phyloP scores from a whole-genome alignment of 1,139 yeast species.

The Protomyces inundatus region DNA sequence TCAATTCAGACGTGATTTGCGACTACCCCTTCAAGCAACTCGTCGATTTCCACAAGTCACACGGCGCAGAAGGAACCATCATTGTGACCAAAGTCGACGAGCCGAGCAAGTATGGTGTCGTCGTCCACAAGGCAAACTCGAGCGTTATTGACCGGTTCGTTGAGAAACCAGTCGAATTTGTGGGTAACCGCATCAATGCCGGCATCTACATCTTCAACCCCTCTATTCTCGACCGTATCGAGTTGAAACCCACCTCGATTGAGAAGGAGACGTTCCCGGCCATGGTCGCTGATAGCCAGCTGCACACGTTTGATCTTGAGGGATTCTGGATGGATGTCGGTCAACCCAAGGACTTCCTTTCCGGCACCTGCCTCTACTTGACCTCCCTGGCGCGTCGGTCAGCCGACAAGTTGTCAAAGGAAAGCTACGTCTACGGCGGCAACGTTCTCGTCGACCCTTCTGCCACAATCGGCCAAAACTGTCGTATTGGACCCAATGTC shows the following conservation, averaged over 20 bases:
- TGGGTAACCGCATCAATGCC: constrained; percentile 88
- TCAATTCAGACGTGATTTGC: constrained; percentile 97
- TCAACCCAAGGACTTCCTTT: constrained; percentile 98
- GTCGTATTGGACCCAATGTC: constrained; percentile 97
- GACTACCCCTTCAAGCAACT: constrained; percentile 95
- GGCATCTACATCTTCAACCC: constrained; percentile 97
- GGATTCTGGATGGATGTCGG: constrained; percentile 99
- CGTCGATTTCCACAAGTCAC: constrained; percentile 86
- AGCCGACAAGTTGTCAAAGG: constrained; percentile 64
- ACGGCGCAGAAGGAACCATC: constrained; percentile 97
- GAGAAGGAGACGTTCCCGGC: constrained; percentile 99
- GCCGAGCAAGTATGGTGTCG: constrained; percentile 99
- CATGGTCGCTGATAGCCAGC: constrained; percentile 78
- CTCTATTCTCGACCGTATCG: constrained; percentile 90
- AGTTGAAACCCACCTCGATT: constrained; percentile 95
- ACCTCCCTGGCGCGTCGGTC: constrained; percentile 75
- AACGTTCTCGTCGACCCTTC: constrained; percentile 92
- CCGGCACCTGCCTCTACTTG: constrained; percentile 92
- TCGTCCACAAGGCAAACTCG: constrained; percentile 91
- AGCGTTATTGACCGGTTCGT: constrained; percentile 96
- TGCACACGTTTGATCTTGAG: constrained; percentile 94
- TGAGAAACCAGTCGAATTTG: constrained; percentile 98
- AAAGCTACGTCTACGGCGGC: constrained; percentile 77
- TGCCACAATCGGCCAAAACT: constrained; percentile 86
- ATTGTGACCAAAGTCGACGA: constrained; percentile 99